Conservation (phyloP, 306 rosid genomes). For the Inga leiocalycina region DNA sequence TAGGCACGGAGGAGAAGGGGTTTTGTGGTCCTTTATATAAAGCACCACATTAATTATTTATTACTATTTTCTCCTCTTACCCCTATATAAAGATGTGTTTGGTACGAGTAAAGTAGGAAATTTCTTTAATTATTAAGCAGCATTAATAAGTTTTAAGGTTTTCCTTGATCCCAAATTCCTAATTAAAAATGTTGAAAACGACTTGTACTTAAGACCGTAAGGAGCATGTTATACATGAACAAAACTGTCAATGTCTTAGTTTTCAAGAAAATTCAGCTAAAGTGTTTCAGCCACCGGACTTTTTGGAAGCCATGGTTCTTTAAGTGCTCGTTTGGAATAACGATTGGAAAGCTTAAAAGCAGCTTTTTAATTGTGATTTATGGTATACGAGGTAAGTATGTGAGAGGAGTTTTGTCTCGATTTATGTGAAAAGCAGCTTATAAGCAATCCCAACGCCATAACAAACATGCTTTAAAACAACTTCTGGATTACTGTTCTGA, state of each 20-base stretch:
- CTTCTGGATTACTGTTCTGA: slow-evolving; percentile 13
- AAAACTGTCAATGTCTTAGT: slow-evolving; percentile 12
- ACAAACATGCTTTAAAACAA: neutral
- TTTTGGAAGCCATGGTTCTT: slow-evolving; percentile 13
- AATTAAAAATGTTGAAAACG: too few species aligned
- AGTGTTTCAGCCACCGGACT: neutral
- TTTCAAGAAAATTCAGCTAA: neutral
- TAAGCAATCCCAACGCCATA: too few species aligned
- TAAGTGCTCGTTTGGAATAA: neutral
- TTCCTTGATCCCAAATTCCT: neutral
- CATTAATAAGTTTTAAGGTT: neutral
- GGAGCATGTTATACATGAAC: neutral
- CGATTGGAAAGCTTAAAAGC: too few species aligned
- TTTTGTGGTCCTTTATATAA: neutral
- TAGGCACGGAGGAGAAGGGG: neutral
- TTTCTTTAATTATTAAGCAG: too few species aligned
- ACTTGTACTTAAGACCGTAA: too few species aligned
- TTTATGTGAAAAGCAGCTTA: too few species aligned
- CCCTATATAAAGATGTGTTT: neutral
- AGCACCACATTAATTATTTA: neutral
- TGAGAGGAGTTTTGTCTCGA: too few species aligned
- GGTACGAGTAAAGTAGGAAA: neutral
- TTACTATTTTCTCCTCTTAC: neutral
- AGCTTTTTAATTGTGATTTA: too few species aligned
- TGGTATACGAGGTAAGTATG: too few species aligned